phyloP scores from a whole-genome alignment of 2,329 filamentous ascomycete genomes.

The Rhynchosporium agropyri region DNA sequence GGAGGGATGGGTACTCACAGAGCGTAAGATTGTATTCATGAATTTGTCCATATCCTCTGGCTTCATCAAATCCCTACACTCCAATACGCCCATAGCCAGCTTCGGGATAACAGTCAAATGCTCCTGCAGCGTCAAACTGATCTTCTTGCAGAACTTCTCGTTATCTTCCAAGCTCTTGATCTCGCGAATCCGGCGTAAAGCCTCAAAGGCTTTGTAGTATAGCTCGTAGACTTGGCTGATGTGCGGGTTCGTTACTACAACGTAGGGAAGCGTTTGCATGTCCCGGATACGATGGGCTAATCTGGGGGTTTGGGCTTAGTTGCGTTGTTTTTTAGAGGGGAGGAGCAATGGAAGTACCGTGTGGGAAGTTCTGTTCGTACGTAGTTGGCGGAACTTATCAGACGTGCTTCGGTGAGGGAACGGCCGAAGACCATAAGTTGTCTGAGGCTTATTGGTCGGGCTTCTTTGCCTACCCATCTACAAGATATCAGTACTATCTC shows the following conservation, averaged over 20 bases:
- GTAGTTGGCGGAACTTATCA: constrained; percentile 96
- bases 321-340: background rate
- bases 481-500: constrained; percentile 22
- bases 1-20: constrained; percentile 57
- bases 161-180: constrained; percentile 88
- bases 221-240: constrained; percentile 94
- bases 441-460: constrained; percentile 91
- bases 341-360: constrained; percentile 57
- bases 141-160: constrained; percentile 78
- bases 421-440: constrained; percentile 98
- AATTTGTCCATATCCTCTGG: constrained; percentile 84
- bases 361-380: constrained; percentile 92
- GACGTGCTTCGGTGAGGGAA: constrained; percentile 83
- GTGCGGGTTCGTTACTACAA: constrained; percentile 93
- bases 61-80: constrained; percentile 82
- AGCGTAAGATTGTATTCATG: constrained; percentile 91
- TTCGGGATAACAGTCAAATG: constrained; percentile 94
- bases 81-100: constrained; percentile 89
- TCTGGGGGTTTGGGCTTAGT: constrained; percentile 48
- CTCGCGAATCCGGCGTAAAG: constrained; percentile 80
- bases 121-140: constrained; percentile 78
- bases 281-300: constrained; percentile 93
- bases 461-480: constrained; percentile 92
- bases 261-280: constrained; percentile 95
- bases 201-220: constrained; percentile 96